Base-by-base conservation (phyloP, 495 filamentous ascomycete species). In the Cudoniella acicularis region DNA sequence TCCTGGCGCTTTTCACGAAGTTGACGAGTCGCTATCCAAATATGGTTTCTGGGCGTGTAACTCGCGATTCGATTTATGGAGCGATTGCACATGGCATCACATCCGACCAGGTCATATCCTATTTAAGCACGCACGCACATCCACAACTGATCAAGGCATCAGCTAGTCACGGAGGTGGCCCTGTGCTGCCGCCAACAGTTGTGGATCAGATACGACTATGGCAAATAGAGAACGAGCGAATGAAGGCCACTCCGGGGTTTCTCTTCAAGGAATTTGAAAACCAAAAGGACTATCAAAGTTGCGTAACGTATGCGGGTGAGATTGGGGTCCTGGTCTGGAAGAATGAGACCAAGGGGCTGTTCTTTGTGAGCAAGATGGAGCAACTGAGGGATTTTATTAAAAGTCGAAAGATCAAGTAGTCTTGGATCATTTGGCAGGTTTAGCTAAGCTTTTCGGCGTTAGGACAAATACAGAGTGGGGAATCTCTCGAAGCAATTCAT, bases 191-290 rank as follows among this genome's bases (percentile, higher is more conserved):
- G 1, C 91, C 94, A 1, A 98, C 95, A 0, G 95, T 98, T 23
- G 90, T 97, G 43, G 94, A 98, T 76, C 94, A 98, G 75, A 97
- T 98, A 60, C 80, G 92, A 4, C 81, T 98, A 10, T 98, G 94
- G 94, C 94, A 98, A 75, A 87, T 96, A 52, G 95, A 98, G 69
- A 88, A 91, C 26, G 95, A 98, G 69, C 81, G 94, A 51, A 93
- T 98, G 78, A 86, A 86, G 68, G 80, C 87, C 3, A 91, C 84
- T 10, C 70, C 79, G 3, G 94, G 94, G 1, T 97, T 88, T 69
- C 69, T 97, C 27, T 96, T 98, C 79, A 88, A 87, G 60, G 93
- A 97, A 45, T 96, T 98, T 65, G 83, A 83, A 53, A 85, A 72
- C 49, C 70, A 79, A 47, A 79, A 83, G 20, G 95, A 96, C 65